These are phyloP conservation scores for Xylaria sp. DNA, from an alignment of 2,329 filamentous ascomycete genomes.

Conservation along the genomic window DNA sequence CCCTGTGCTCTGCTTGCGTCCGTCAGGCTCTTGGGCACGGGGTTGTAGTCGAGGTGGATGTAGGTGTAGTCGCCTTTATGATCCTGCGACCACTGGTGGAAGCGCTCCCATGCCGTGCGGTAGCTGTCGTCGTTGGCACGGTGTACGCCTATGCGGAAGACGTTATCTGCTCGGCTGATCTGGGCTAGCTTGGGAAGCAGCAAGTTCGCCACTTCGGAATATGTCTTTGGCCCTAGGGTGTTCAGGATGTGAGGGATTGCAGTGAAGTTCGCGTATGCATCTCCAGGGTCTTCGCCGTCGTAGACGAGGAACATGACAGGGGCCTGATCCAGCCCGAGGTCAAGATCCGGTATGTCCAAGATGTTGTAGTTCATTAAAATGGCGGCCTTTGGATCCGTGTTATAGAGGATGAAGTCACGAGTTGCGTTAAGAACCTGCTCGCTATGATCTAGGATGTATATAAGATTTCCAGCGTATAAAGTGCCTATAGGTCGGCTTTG, in stretches of 20 bases:
- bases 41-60: slow-evolving; percentile 35
- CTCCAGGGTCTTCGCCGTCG: slow-evolving; percentile 25
- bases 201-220: slow-evolving; percentile 27
- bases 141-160: slow-evolving; percentile 34
- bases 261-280: slow-evolving; percentile 28
- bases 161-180: slow-evolving; percentile 29
- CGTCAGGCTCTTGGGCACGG: slow-evolving; percentile 28
- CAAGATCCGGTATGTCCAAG: slow-evolving; percentile 23
- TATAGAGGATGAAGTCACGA: slow-evolving; percentile 36
- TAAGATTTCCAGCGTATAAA: slow-evolving; percentile 30
- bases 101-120: slow-evolving; percentile 19
- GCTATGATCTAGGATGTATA: slow-evolving; percentile 24
- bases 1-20: slow-evolving; percentile 33
- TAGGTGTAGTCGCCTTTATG: slow-evolving; percentile 31
- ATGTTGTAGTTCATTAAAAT: slow-evolving; percentile 31
- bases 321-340: slow-evolving; percentile 28
- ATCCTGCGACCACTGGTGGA: slow-evolving; percentile 29
- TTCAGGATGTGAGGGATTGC: slow-evolving; percentile 29
- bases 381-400: slow-evolving; percentile 31
- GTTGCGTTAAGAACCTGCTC: slow-evolving; percentile 29
- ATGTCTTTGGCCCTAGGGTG: slow-evolving; percentile 23
- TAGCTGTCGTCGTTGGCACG: slow-evolving; percentile 33
- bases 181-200: slow-evolving; percentile 19
- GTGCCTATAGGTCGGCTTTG: slow-evolving; percentile 29
- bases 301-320: slow-evolving; percentile 35